A percentile compares a stretch with the other conserved stretches of the same genome.
Evolutionary conservation across 306 rosid species (phyloP).

Genomic region (Castanea crenata): DNA sequence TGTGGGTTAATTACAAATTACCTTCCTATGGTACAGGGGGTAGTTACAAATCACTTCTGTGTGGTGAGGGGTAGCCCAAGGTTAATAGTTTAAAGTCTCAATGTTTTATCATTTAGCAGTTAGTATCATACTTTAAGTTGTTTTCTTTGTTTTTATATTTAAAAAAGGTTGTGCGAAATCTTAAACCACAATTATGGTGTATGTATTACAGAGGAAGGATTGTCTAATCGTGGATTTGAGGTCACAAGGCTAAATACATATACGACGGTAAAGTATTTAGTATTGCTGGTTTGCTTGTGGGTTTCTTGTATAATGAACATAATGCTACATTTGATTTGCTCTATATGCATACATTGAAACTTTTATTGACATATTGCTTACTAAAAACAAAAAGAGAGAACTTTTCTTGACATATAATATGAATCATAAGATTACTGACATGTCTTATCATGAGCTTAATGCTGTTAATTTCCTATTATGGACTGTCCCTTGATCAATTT

Average conservation of each 20-base stretch:
- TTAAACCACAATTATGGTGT: constrained; percentile 17
- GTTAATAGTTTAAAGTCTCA: neutral
- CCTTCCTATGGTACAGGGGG: too few relatives aligned
- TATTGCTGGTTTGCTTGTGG: constrained; percentile 7
- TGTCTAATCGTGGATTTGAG: constrained; percentile 84
- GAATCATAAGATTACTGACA: too few relatives aligned
- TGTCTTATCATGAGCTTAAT: neutral
- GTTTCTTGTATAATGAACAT: constrained; percentile 4
- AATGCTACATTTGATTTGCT: constrained; percentile 3
- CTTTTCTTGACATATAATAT: neutral
- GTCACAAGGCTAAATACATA: constrained; percentile 90
- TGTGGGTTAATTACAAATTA: neutral
- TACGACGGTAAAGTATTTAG: constrained; percentile 67
- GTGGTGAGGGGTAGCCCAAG: neutral
- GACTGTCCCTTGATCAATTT: neutral
- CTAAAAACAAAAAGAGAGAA: neutral
- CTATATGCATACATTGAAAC: constrained; percentile 13
- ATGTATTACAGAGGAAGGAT: constrained; percentile 72
- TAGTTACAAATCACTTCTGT: too few relatives aligned
- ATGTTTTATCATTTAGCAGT: neutral
- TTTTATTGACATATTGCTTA: neutral
- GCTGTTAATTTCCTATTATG: neutral
- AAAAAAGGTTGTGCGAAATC: constrained; percentile 7
- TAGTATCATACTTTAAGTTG: neutral
- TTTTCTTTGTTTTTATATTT: neutral